phyloP scores from a whole-genome alignment of 2,329 filamentous ascomycete genomes.

The Ascochyta viciae-villosae region DNA sequence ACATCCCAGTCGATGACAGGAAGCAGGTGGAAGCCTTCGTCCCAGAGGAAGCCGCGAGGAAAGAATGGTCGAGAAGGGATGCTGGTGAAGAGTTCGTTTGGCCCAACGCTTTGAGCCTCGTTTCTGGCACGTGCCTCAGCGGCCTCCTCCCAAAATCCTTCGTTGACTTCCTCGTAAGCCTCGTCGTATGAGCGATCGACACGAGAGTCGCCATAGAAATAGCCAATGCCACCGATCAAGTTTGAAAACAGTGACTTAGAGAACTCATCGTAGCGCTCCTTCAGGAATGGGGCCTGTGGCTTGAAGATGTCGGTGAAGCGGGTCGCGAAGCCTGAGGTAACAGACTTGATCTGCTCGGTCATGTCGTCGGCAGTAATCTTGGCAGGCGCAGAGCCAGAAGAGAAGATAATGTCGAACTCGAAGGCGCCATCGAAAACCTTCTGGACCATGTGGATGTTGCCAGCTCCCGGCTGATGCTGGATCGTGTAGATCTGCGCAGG shows the following conservation, averaged over 20 bases:
- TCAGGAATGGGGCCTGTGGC: slow-evolving; percentile 77
- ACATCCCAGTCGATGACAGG: slow-evolving; percentile 94
- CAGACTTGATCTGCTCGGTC: slow-evolving; percentile 70
- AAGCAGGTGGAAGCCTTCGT: slow-evolving; percentile 94
- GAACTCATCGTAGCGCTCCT: slow-evolving; percentile 76
- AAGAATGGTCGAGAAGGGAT: slow-evolving; percentile 96
- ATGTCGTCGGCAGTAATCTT: slow-evolving; percentile 68
- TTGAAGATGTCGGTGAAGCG: slow-evolving; percentile 77
- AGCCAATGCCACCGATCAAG: slow-evolving; percentile 90
- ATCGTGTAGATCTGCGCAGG: slow-evolving; percentile 87
- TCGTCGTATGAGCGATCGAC: slow-evolving; percentile 90
- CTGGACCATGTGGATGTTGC: slow-evolving; percentile 87
- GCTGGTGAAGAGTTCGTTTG: slow-evolving; percentile 87
- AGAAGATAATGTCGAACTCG: slow-evolving; percentile 91
- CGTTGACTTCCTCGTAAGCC: slow-evolving; percentile 93
- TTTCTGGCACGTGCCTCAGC: slow-evolving; percentile 77
- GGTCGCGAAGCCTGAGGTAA: slow-evolving; percentile 73
- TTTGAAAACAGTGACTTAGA: slow-evolving; percentile 94
- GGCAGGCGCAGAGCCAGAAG: slow-evolving; percentile 71
- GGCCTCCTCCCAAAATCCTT: slow-evolving; percentile 94
- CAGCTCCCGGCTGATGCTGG: slow-evolving; percentile 69
- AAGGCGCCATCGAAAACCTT: slow-evolving; percentile 91
- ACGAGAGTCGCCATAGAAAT: slow-evolving; percentile 87
- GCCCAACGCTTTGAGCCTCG: slow-evolving; percentile 75
- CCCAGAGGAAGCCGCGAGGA: slow-evolving; percentile 95